Base-by-base conservation (phyloP, 129 eudicot genomes). In the Ambrosia trifida region DNA sequence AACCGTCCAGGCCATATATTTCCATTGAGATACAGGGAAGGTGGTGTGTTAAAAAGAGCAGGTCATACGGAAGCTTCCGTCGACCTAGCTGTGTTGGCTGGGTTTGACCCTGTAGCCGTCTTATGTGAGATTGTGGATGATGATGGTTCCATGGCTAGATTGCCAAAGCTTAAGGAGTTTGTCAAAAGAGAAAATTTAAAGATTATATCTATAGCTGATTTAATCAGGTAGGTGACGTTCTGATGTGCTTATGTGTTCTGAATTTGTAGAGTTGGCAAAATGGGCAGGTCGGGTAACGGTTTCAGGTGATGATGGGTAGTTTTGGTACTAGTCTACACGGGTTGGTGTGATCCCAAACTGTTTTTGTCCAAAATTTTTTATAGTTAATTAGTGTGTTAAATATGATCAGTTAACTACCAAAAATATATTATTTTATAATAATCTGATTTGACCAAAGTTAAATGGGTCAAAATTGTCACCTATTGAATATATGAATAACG, bases 41-140 rank as follows among this genome's bases (percentile, higher is more conserved):
- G 99, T 9, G 99, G 97, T 63, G 99, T 94, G 57, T 53, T 90
- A 38, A 94, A 90, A 83, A 84, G 97, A 86, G 99, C 99, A 17
- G 97, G 99, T 8, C 97, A 94, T 79, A 94, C 99, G 2, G 99
- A 94, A 83, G 99, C 97, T 72, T 89, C 99, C 35, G 95, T 87
- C 40, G 99, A 89, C 78, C 86, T 94, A 68, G 85, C 96, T 3
- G 18, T 79, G 63, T 84, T 94, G 52, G 97, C 97, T 61, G 99
- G 97, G 20, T 85, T 90, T 20, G 90, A 83, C 50, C 96, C 95
- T 58, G 93, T 80, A 71, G 95, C 93, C 16, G 97, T 89, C 56
- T 66, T 94, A 54, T 94, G 97, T 74, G 99, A 89, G 87, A 80
- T 94, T 70, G 97, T 94, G 17, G 99, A 94, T 75, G 99, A 94